Evolutionary conservation across 192 early-diverging fungal genomes (phyloP).

Genomic region (Spizellomyces sp.): DNA sequence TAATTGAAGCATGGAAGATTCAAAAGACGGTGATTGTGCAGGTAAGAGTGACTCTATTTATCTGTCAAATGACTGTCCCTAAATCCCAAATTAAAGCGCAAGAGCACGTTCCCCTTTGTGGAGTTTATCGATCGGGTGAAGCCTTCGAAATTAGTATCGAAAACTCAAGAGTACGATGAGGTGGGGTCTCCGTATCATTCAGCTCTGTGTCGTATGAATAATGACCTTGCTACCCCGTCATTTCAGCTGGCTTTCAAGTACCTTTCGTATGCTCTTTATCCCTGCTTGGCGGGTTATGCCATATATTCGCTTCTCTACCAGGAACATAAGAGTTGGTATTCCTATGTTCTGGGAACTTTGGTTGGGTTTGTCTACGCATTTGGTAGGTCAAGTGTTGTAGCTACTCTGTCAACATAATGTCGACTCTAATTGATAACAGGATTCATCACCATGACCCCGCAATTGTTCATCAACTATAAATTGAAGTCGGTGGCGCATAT

Average conservation of each 20-base stretch:
- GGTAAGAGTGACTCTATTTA: slow-evolving; percentile 26
- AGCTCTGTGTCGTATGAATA: background rate
- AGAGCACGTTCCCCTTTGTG: slow-evolving; percentile 48
- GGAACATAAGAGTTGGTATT: slow-evolving; percentile 92
- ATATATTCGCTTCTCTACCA: slow-evolving; percentile 82
- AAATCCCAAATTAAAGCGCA: background rate
- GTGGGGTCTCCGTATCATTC: slow-evolving; percentile 5
- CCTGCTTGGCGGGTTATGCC: slow-evolving; percentile 76
- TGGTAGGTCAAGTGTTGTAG: slow-evolving; percentile 45
- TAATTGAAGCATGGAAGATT: slow-evolving; percentile 92
- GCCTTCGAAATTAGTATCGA: slow-evolving; percentile 46
- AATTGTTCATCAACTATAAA: slow-evolving; percentile 92
- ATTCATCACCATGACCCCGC: slow-evolving; percentile 78
- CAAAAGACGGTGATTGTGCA: slow-evolving; percentile 80
- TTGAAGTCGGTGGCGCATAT: slow-evolving; percentile 83
- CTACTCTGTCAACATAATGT: background rate
- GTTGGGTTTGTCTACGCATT: slow-evolving; percentile 93
- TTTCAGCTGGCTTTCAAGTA: slow-evolving; percentile 79
- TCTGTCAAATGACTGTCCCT: background rate
- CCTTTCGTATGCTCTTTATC: slow-evolving; percentile 75
- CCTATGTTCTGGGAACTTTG: slow-evolving; percentile 77
- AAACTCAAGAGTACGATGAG: slow-evolving; percentile 58
- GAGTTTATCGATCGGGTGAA: slow-evolving; percentile 53
- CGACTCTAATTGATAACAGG: slow-evolving; percentile 25
- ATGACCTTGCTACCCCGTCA: background rate